These are phyloP conservation scores for Diversispora epigaea DNA, from an alignment of 192 early-diverging fungal genomes.

Conservation along the genomic window DNA sequence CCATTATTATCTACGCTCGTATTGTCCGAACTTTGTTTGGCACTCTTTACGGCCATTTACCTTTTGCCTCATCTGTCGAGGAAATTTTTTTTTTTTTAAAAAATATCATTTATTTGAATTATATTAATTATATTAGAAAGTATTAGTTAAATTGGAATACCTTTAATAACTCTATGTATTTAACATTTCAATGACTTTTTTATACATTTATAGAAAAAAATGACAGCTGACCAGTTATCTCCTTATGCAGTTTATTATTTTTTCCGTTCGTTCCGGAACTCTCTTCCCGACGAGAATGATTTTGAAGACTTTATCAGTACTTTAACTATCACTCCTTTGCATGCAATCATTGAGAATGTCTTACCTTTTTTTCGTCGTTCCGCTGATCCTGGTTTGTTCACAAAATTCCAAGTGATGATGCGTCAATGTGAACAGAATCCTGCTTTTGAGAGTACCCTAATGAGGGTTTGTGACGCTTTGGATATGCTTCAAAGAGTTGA, in stretches of 20 bases:
- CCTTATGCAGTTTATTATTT: slow-evolving; percentile 40
- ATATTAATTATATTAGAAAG: too few relatives aligned
- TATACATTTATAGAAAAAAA: background rate
- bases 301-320: slow-evolving; percentile 42
- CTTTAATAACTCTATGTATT: too few relatives aligned
- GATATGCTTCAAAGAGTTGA: slow-evolving; percentile 37
- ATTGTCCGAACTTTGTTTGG: too few relatives aligned
- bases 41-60: too few relatives aligned
- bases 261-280: slow-evolving; percentile 39
- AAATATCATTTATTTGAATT: too few relatives aligned
- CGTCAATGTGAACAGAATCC: slow-evolving; percentile 35
- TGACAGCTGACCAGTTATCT: slow-evolving; percentile 24
- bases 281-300: slow-evolving; percentile 45
- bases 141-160: too few relatives aligned
- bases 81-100: too few relatives aligned
- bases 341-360: slow-evolving; percentile 37
- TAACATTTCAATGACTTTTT: too few relatives aligned
- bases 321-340: slow-evolving; percentile 39
- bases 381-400: slow-evolving; percentile 37
- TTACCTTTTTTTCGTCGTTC: slow-evolving; percentile 41
- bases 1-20: too few relatives aligned
- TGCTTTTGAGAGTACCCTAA: slow-evolving; percentile 15
- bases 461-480: slow-evolving; percentile 23
- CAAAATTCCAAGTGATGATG: slow-evolving; percentile 42
- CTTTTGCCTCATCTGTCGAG: too few relatives aligned